A percentile compares a stretch with the other conserved stretches of the same genome.
Evolutionary conservation across 305 asterid genomes (phyloP).

Genomic region (Striga hermonthica): DNA sequence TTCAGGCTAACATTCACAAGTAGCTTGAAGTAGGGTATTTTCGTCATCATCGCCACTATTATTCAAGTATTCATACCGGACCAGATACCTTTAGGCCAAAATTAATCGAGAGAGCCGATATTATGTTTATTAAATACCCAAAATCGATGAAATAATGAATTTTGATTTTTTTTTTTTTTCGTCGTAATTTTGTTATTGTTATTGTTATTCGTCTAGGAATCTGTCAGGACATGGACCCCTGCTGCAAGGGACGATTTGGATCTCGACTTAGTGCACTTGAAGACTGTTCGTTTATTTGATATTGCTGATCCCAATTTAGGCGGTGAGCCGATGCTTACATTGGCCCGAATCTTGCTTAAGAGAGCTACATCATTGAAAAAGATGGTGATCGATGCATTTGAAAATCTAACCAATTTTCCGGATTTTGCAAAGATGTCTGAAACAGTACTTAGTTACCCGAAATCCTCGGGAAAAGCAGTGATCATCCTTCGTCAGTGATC

Average conservation of each 20-base stretch:
- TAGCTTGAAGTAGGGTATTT: neutral
- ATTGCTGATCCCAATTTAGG: neutral
- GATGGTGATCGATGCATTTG: neutral
- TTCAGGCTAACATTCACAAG: neutral
- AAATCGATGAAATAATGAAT: neutral
- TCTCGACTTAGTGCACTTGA: neutral
- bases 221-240: neutral
- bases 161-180: neutral
- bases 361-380: neutral
- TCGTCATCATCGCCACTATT: neutral
- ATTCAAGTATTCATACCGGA: neutral
- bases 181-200: neutral
- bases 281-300: neutral
- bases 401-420: neutral
- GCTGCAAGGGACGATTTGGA: neutral
- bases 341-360: neutral
- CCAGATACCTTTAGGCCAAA: neutral
- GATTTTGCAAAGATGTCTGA: neutral
- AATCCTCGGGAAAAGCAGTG: neutral
- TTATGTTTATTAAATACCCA: neutral
- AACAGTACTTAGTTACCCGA: slow-evolving; percentile 4
- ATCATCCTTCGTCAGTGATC: neutral
- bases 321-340: neutral
- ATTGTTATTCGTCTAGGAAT: neutral
- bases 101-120: neutral